Evolutionary conservation across 495 filamentous ascomycete species (phyloP), one percentile per base, ranked within the genome.

Genomic region (Aspergillus kassunensis): DNA sequence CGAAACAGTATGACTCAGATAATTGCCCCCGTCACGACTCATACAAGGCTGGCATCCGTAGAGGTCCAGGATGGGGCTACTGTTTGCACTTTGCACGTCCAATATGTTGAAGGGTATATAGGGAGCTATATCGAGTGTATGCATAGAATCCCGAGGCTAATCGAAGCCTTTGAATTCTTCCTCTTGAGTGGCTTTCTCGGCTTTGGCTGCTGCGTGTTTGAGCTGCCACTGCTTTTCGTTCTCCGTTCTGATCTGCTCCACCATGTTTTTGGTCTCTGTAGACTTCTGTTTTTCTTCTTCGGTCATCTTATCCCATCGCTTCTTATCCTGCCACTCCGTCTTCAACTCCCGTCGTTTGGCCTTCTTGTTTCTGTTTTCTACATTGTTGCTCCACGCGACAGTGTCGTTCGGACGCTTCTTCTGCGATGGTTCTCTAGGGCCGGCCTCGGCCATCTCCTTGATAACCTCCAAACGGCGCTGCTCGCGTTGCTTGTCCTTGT

Each of bases 341-440:
- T 91, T 91, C 76, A 84, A 84, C 51, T 91, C 90, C 43, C 87
- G 77, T 52, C 89, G 75, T 55, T 68, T 75, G 44, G 83, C 77
- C 52, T 82, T 84, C 49, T 79, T 68, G 1, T 86, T 85, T 53
- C 85, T 84, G 20, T 75, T 70, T 35, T 92, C 89, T 21, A 80
- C 74, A 69, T 97, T 92, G 29, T 79, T 78, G 64, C 86, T 95
- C 93, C 93, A 98, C 2, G 93, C 86, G 41, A 82, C 76, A 51
- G 69, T 78, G 74, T 67, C 80, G 62, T 60, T 83, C 77, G 60
- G 64, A 44, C 24, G 57, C 36, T 66, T 63, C 55, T 72, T 72
- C 40, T 58, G 58, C 12, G 58, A 27, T 30, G 64, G 27, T 18
- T 67, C 58, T 33, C 69, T 58, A 10, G 61, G 61, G 44, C 62